phyloP scores from a whole-genome alignment of 345 rosid genomes.

The Ailanthus altissimus region DNA sequence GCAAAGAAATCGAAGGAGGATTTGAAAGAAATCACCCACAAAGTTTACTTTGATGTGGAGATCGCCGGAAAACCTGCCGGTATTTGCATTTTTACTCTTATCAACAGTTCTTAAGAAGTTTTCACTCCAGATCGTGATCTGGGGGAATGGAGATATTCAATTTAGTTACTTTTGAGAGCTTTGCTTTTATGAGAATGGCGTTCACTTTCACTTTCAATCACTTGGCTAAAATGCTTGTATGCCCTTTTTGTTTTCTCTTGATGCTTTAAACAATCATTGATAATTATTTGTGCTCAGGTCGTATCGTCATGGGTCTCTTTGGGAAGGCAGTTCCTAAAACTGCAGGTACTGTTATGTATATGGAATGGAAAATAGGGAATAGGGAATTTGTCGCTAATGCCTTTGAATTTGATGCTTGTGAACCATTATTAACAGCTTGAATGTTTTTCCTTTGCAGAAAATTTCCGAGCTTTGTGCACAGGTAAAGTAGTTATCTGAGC shows the following conservation, averaged over 20 bases:
- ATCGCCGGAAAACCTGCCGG: slow-evolving; percentile 93
- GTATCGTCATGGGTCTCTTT: slow-evolving; percentile 80
- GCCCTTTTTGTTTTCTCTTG: not conserved
- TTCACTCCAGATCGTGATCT: not conserved
- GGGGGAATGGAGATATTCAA: not conserved
- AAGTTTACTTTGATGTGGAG: slow-evolving; percentile 93
- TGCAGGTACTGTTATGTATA: slow-evolving; percentile 46
- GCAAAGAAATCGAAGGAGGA: slow-evolving; percentile 69
- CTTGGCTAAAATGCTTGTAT: not conserved
- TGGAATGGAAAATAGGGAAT: not conserved
- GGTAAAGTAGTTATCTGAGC: slow-evolving; percentile 41
- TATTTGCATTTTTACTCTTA: slow-evolving; percentile 37
- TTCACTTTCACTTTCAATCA: not conserved
- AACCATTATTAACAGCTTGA: slow-evolving; percentile 14
- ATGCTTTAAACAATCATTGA: not conserved
- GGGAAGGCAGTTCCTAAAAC: slow-evolving; percentile 96
- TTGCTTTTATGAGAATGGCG: not conserved
- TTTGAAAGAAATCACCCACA: slow-evolving; percentile 71
- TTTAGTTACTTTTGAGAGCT: no score
- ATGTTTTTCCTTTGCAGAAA: slow-evolving; percentile 59
- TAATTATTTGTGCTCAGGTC: slow-evolving; percentile 49
- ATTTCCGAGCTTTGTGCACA: slow-evolving; percentile 96
- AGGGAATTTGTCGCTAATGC: not conserved
- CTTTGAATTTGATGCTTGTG: not conserved
- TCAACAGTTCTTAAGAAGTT: not conserved